phyloP scores from a whole-genome alignment of 805 yeast genomes.

The Brettanomyces bruxellensis region DNA sequence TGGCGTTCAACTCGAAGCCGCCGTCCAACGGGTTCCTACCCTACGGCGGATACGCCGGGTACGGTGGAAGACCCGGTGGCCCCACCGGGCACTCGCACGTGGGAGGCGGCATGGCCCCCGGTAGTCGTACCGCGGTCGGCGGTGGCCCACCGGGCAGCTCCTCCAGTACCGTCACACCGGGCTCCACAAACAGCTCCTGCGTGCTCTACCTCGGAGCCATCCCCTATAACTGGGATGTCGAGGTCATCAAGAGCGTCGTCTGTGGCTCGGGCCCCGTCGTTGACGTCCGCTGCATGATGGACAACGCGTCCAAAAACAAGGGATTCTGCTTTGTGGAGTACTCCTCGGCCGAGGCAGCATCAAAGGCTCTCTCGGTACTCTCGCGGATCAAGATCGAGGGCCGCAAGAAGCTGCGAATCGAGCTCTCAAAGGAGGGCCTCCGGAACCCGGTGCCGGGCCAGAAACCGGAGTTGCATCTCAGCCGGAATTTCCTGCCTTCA shows the following conservation, averaged over 20 bases:
- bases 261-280: slow-evolving; percentile 68
- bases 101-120: too few relatives aligned
- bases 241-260: slow-evolving; percentile 51
- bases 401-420: slow-evolving; percentile 44
- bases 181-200: slow-evolving; percentile 17
- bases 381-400: slow-evolving; percentile 35
- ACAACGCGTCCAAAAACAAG: slow-evolving; percentile 49
- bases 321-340: slow-evolving; percentile 65
- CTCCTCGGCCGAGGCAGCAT: slow-evolving; percentile 41
- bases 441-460: slow-evolving; percentile 29
- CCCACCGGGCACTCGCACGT: too few relatives aligned
- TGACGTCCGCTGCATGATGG: slow-evolving; percentile 56
- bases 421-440: slow-evolving; percentile 53
- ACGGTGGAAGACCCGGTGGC: too few relatives aligned
- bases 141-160: not conserved
- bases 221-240: slow-evolving; percentile 67
- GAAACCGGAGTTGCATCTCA: slow-evolving; percentile 35
- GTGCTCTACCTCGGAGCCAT: slow-evolving; percentile 53
- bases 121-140: too few relatives aligned
- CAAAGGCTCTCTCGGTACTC: slow-evolving; percentile 35
- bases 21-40: too few relatives aligned
- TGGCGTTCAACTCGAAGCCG: too few relatives aligned
- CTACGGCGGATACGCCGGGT: too few relatives aligned
- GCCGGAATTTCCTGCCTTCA: slow-evolving; percentile 40
- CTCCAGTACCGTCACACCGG: slow-evolving; percentile 13